Evolutionary conservation across 2,329 filamentous ascomycete genomes (phyloP).

Genomic region (Colletotrichum aenigma): DNA sequence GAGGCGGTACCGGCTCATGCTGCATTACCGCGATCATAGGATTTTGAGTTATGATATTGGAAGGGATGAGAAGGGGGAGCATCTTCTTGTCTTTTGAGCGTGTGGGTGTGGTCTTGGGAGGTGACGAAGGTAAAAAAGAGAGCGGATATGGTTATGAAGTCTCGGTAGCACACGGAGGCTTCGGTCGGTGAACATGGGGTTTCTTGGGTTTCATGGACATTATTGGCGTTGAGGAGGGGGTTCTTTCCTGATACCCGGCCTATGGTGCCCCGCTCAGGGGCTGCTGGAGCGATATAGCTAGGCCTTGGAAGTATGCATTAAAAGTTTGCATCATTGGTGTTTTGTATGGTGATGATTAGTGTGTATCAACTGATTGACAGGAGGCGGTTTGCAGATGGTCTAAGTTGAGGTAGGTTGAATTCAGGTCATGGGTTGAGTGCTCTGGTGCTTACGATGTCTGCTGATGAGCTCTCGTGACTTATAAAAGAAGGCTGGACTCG

Average conservation of each 20-base stretch:
- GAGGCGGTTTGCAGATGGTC: not conserved
- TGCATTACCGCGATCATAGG: constrained; percentile 74
- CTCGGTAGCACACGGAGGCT: not conserved
- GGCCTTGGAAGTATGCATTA: not conserved
- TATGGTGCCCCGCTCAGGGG: not conserved
- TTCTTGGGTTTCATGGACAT: not conserved
- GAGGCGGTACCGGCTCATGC: constrained; percentile 68
- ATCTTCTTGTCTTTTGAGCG: constrained; percentile 13
- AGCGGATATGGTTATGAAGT: not conserved
- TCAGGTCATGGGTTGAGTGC: not conserved
- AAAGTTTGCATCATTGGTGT: not conserved
- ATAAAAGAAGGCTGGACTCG: fast-evolving
- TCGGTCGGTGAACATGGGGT: not conserved
- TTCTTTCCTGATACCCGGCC: constrained; percentile 9
- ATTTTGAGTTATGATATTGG: constrained; percentile 73
- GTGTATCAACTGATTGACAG: not conserved
- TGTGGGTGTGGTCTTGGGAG: too few relatives aligned
- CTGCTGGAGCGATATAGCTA: not conserved
- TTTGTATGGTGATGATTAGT: not conserved
- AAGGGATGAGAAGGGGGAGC: constrained; percentile 37
- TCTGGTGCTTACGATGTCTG: not conserved
- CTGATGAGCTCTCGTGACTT: not conserved
- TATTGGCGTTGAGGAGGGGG: not conserved
- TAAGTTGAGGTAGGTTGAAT: not conserved
- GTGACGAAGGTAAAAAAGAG: too few relatives aligned